Conservation (phyloP, 176 grass and related monocot species). For the Coix lacrymajobi region DNA sequence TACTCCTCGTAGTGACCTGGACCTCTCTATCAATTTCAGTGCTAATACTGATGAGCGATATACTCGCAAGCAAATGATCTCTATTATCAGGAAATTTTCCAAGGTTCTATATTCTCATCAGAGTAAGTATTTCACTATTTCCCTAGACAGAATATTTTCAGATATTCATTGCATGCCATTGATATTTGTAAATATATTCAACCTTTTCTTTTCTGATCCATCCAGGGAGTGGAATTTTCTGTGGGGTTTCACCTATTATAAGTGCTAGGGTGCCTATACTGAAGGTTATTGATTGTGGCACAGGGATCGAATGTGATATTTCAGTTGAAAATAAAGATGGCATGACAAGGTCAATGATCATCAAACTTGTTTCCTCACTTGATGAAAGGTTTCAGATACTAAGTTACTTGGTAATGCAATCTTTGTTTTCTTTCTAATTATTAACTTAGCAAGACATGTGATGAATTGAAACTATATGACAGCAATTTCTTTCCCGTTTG, state of each 20-base stretch:
- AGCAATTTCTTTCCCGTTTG: neutral
- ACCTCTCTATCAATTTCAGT: conserved; percentile 83
- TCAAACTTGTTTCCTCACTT: conserved; percentile 61
- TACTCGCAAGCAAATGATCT: conserved; percentile 54
- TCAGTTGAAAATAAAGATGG: conserved; percentile 94
- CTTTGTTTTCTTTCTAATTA: neutral
- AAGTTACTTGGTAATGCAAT: conserved; percentile 66
- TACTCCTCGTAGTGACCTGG: conserved; percentile 77
- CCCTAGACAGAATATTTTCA: conserved; percentile 6
- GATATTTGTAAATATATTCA: neutral
- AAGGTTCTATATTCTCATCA: conserved; percentile 70
- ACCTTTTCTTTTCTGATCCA: neutral
- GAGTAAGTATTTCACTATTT: conserved; percentile 51
- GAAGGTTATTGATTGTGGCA: conserved; percentile 66
- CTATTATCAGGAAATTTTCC: conserved; percentile 49
- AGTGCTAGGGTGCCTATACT: conserved; percentile 77
- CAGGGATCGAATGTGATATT: conserved; percentile 76
- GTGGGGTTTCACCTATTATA: conserved; percentile 64
- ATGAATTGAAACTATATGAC: neutral
- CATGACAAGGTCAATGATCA: conserved; percentile 69
- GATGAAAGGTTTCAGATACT: conserved; percentile 91
- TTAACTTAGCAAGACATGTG: conserved; percentile 6
- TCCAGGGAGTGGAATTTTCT: conserved; percentile 52
- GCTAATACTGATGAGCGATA: conserved; percentile 18
- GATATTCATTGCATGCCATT: neutral